Percentiles rank a stretch among this genome's conserved stretches.
Conservation (phyloP, 441 rosid genomes). For the Populus hybrid region DNA sequence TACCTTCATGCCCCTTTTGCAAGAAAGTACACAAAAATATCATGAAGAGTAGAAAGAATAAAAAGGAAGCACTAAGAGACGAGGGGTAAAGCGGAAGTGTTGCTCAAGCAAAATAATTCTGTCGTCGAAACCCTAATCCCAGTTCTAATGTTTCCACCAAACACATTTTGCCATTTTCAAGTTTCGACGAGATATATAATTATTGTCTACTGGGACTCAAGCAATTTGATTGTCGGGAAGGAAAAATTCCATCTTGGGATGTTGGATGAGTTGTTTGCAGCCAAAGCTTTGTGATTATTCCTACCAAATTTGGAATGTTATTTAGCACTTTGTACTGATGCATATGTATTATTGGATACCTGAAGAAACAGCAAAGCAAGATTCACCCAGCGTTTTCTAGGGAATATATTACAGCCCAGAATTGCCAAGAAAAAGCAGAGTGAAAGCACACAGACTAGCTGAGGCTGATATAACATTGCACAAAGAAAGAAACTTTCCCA, state of each 20-base stretch:
- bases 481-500: background rate
- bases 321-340: no score
- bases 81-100: background rate
- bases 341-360: no score
- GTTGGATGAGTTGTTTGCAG: background rate
- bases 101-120: conserved; percentile 2
- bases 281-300: background rate
- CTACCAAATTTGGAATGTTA: background rate
- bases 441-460: background rate
- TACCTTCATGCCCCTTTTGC: background rate
- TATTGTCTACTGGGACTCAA: background rate
- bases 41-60: background rate
- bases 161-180: background rate
- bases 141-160: background rate
- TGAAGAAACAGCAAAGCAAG: no score
- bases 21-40: background rate
- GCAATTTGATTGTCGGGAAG: background rate
- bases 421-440: background rate
- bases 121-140: background rate
- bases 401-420: background rate
- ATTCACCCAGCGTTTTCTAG: background rate
- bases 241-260: background rate
- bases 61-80: background rate
- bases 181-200: background rate
- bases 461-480: background rate